A percentile compares a stretch with the other conserved stretches of the same genome.
Evolutionary conservation across 345 rosid species (phyloP).

Genomic region (Syzygium oleosum): DNA sequence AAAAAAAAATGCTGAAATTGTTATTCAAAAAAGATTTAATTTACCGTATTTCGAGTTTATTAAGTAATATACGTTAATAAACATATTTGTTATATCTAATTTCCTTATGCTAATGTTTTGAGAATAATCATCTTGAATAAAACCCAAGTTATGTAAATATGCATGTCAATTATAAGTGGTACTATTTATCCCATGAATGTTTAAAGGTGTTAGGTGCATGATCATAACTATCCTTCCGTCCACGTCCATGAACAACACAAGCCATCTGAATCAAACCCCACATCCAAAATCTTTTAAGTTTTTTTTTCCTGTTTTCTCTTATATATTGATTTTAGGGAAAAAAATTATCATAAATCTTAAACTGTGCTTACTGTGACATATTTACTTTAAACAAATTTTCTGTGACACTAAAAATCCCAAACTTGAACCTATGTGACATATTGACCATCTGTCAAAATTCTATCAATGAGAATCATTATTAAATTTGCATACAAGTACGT

Average conservation of each 20-base stretch:
- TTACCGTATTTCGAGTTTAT: not conserved
- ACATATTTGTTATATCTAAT: not conserved
- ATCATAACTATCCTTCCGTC: not conserved
- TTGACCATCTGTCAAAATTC: no score
- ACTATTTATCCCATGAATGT: not conserved
- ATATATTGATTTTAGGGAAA: not conserved
- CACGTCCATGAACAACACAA: not conserved
- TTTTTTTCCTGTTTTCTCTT: not conserved
- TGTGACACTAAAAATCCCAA: no score
- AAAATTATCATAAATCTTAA: no score
- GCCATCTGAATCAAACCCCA: not conserved
- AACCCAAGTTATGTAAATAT: not conserved
- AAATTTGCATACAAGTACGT: no score
- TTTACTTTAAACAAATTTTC: no score
- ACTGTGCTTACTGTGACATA: no score
- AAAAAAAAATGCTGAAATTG: not conserved
- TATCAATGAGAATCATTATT: no score
- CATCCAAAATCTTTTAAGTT: not conserved
- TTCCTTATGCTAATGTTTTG: not conserved
- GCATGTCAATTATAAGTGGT: not conserved
- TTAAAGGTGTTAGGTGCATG: not conserved
- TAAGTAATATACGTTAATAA: not conserved
- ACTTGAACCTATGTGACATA: no score
- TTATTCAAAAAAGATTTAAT: not conserved
- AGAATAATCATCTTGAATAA: not conserved